phyloP scores from a whole-genome alignment of 257 asterid genomes.

The Scutellaria barbata region DNA sequence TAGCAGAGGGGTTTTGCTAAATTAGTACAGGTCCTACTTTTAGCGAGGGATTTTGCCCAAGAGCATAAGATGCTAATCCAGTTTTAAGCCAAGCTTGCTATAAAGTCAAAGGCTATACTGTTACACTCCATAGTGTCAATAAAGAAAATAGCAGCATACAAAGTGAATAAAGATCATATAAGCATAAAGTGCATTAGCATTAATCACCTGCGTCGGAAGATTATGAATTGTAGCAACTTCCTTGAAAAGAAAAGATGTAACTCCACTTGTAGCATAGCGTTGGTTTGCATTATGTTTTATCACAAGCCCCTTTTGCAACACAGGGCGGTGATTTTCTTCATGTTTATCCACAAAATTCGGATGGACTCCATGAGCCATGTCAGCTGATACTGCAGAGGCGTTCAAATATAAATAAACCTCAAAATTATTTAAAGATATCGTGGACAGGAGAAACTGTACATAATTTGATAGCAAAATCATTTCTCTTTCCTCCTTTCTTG shows the following conservation, averaged over 20 bases:
- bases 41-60: not conserved
- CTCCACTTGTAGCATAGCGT: slow-evolving; percentile 97
- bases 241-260: slow-evolving; percentile 93
- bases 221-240: slow-evolving; percentile 81
- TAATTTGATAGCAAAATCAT: slow-evolving; percentile 8
- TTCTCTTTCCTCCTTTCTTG: slow-evolving; percentile 19
- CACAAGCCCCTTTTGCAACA: slow-evolving; percentile 93
- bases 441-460: slow-evolving; percentile 22
- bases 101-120: slow-evolving; percentile 1
- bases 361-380: slow-evolving; percentile 99
- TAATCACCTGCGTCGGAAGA: slow-evolving; percentile 90
- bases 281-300: slow-evolving; percentile 98
- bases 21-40: not conserved
- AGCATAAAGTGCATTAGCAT: slow-evolving; percentile 16
- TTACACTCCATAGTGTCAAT: slow-evolving; percentile 8
- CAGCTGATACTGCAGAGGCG: slow-evolving; percentile 84
- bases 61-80: slow-evolving; percentile 21
- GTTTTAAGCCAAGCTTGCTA: slow-evolving; percentile 28
- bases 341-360: slow-evolving; percentile 88
- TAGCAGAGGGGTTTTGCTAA: not conserved
- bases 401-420: slow-evolving; percentile 29
- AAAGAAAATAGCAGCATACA: not conserved
- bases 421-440: slow-evolving; percentile 11
- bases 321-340: slow-evolving; percentile 91
- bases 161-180: slow-evolving; percentile 14